Evolutionary conservation across 805 yeast species (phyloP).

Genomic region (Wickerhamiella nectarea): DNA sequence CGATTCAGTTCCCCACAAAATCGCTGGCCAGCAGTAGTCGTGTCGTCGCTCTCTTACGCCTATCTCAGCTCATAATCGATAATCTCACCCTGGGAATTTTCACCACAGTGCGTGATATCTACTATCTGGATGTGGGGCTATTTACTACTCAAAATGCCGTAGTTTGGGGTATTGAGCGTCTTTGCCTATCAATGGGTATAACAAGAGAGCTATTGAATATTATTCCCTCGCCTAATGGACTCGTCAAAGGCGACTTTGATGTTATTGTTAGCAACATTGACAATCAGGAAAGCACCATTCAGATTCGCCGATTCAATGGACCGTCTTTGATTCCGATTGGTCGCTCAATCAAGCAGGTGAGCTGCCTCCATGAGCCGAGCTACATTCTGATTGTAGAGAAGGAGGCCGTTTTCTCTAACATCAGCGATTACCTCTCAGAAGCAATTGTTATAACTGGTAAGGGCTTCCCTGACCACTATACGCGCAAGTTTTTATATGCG

Average conservation of each 20-base stretch:
- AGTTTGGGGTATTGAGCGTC: conserved; percentile 28
- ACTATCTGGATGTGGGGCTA: conserved; percentile 41
- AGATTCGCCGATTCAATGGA: conserved; percentile 16
- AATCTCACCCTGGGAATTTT: conserved; percentile 13
- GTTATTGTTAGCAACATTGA: conserved; percentile 13
- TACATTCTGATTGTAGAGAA: conserved; percentile 37
- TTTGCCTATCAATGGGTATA: conserved; percentile 30
- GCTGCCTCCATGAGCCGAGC: conserved; percentile 13
- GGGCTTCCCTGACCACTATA: conserved; percentile 51
- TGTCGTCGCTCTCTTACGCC: conserved; percentile 2
- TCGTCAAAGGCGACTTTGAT: conserved; percentile 32
- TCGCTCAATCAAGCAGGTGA: conserved; percentile 17
- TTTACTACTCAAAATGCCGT: conserved; percentile 35
- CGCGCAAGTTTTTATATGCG: conserved; percentile 31
- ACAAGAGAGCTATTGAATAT: conserved; percentile 32
- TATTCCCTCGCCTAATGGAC: conserved; percentile 44
- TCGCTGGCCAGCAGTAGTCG: neutral
- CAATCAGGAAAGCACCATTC: conserved; percentile 1
- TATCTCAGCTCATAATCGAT: conserved; percentile 10
- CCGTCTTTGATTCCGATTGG: conserved; percentile 28
- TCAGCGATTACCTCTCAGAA: conserved; percentile 19
- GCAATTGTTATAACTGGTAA: conserved; percentile 41
- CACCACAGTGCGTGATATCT: conserved; percentile 41
- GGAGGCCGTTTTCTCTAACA: conserved; percentile 32
- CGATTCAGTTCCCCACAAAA: neutral